Percentiles rank a stretch among this genome's conserved stretches.
Evolutionary conservation across 768 basidiomycete genomes (phyloP).

Genomic region (Lyophyllum atratum): DNA sequence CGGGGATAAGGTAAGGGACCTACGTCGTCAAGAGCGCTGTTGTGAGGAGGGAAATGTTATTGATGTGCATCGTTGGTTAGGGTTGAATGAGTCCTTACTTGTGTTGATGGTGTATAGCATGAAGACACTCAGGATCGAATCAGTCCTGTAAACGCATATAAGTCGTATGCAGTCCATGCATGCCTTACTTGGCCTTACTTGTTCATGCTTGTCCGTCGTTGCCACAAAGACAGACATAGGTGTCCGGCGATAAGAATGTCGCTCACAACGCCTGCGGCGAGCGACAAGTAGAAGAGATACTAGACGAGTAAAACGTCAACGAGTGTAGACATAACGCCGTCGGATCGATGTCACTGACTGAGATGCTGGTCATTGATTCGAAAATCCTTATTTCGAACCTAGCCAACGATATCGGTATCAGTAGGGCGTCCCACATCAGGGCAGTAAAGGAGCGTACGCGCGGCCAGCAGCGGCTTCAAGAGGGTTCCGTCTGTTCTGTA

Average conservation of each 20-base stretch:
- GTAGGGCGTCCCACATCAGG: background rate
- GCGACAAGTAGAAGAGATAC: conserved; percentile 9
- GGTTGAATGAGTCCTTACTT: background rate
- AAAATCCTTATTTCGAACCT: conserved; percentile 3
- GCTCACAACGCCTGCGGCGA: background rate
- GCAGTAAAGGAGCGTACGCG: background rate
- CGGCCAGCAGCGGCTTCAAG: conserved; percentile 4
- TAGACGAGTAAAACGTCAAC: too few relatives aligned
- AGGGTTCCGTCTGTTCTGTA: too few relatives aligned
- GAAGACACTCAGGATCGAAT: conserved; percentile 2
- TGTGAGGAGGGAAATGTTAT: background rate
- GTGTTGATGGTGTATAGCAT: conserved; percentile 8
- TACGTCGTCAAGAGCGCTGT: conserved; percentile 7
- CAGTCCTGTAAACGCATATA: background rate
- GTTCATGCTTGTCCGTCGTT: background rate
- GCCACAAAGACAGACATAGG: background rate
- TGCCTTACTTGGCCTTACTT: background rate
- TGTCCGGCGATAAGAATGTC: conserved; percentile 5
- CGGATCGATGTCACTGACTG: background rate
- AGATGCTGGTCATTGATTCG: background rate
- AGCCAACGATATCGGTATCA: background rate
- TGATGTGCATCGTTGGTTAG: background rate
- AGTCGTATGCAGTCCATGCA: background rate
- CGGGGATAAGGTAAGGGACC: too few relatives aligned
- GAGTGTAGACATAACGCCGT: too few relatives aligned